These are phyloP conservation scores for Niveomyces coronatus DNA, from an alignment of 2,329 filamentous ascomycete species.

Conservation along the genomic window DNA sequence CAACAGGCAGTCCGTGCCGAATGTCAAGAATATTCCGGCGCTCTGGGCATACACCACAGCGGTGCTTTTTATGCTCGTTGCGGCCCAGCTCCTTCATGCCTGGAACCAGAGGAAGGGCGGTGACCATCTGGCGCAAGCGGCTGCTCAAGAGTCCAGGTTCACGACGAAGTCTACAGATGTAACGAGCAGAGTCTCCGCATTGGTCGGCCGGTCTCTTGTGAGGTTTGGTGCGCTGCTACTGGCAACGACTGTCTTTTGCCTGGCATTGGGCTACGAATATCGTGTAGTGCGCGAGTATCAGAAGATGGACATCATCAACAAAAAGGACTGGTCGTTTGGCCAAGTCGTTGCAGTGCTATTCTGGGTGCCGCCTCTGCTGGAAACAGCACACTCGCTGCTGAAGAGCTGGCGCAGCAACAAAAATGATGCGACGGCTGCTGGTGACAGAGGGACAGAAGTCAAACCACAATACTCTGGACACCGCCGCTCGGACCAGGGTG, in stretches of 20 bases:
- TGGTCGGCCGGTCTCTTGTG: neutral
- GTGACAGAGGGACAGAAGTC: neutral
- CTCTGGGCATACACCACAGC: neutral
- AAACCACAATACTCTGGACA: no score
- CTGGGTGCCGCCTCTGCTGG: slow-evolving; percentile 1
- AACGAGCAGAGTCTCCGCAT: neutral
- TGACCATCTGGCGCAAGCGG: no score
- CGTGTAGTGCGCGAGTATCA: slow-evolving; percentile 3
- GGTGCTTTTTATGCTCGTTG: neutral
- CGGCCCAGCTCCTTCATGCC: neutral
- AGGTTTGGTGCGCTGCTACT: neutral
- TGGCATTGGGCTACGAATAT: neutral
- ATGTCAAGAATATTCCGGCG: neutral
- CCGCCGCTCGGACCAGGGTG: neutral
- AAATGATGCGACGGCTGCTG: neutral
- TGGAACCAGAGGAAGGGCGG: neutral
- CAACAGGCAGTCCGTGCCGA: neutral
- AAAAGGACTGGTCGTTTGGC: slow-evolving; percentile 1
- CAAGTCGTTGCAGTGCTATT: neutral
- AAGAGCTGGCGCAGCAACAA: slow-evolving; percentile 3
- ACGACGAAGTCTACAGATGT: neutral
- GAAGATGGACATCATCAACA: slow-evolving; percentile 6
- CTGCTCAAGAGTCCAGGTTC: no score
- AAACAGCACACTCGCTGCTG: neutral
- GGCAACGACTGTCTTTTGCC: neutral